Conservation (phyloP, 371 early-diverging fungal genomes). For the Mortierella sp. region DNA sequence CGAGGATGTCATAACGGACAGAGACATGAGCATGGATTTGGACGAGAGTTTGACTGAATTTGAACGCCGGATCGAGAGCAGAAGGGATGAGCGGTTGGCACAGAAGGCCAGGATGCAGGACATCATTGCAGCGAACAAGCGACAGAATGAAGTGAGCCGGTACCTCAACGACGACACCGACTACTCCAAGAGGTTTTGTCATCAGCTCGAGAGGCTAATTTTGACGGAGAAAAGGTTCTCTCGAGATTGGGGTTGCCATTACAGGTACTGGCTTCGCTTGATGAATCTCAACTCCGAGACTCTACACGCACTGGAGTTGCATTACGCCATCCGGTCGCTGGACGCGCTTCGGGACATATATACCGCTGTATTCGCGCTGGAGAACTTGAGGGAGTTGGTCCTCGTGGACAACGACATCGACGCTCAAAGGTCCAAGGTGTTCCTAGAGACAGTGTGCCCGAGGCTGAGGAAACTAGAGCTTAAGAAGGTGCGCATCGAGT, state of each 20-base stretch:
- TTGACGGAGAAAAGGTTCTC: conserved; percentile 36
- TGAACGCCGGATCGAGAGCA: conserved; percentile 26
- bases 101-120: background rate
- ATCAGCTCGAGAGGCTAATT: conserved; percentile 34
- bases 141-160: conserved; percentile 27
- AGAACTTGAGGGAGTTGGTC: conserved; percentile 23
- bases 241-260: conserved; percentile 37
- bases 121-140: conserved; percentile 18
- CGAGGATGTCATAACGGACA: conserved; percentile 21
- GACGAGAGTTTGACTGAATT: conserved; percentile 32
- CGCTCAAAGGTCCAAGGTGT: conserved; percentile 19
- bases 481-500: conserved; percentile 30
- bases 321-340: conserved; percentile 21
- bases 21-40: background rate
- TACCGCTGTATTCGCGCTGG: conserved; percentile 8
- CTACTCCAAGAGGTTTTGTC: conserved; percentile 24
- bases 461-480: conserved; percentile 27
- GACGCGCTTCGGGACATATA: conserved; percentile 37
- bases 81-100: conserved; percentile 4
- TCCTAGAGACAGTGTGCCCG: conserved; percentile 28
- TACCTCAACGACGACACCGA: conserved; percentile 38
- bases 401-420: conserved; percentile 37
- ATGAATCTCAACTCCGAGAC: conserved; percentile 26
- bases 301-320: conserved; percentile 25
- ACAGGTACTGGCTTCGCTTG: conserved; percentile 32